Conservation (phyloP, 305 asterid genomes). For the Striga hermonthica region DNA sequence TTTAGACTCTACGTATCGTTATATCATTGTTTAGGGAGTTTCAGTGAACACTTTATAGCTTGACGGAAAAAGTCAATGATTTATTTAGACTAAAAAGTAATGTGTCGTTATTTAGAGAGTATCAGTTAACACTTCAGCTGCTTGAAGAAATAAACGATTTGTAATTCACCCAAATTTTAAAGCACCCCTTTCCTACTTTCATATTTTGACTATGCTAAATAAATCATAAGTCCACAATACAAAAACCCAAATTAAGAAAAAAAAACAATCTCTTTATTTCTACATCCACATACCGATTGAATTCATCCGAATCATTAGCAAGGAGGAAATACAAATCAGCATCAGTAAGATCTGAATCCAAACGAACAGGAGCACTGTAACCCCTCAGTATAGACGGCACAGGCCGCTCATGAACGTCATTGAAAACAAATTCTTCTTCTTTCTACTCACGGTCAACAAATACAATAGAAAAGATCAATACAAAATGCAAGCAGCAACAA, state of each 20-base stretch:
- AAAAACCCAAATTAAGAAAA: too few species aligned
- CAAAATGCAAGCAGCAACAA: slow-evolving; percentile 15
- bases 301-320: slow-evolving; percentile 92
- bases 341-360: slow-evolving; percentile 78
- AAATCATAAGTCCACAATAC: too few species aligned
- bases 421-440: slow-evolving; percentile 87
- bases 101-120: too few species aligned
- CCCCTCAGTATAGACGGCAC: slow-evolving; percentile 86
- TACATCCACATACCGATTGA: slow-evolving; percentile 63
- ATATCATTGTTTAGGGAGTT: too few species aligned
- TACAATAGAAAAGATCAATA: slow-evolving; percentile 16
- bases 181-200: too few species aligned
- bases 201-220: too few species aligned
- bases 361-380: slow-evolving; percentile 88
- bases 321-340: slow-evolving; percentile 78
- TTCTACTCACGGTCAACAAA: slow-evolving; percentile 46
- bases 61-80: too few species aligned
- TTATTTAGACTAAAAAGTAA: too few species aligned
- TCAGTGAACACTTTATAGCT: too few species aligned
- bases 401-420: slow-evolving; percentile 61
- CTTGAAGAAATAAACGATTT: too few species aligned
- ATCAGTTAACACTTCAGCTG: too few species aligned
- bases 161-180: too few species aligned
- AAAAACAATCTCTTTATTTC: not conserved
- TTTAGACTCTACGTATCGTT: not conserved